Evolutionary conservation across 139 green algal species (phyloP), one percentile per base, ranked within the genome.

Genomic region (Chlorella sp.): DNA sequence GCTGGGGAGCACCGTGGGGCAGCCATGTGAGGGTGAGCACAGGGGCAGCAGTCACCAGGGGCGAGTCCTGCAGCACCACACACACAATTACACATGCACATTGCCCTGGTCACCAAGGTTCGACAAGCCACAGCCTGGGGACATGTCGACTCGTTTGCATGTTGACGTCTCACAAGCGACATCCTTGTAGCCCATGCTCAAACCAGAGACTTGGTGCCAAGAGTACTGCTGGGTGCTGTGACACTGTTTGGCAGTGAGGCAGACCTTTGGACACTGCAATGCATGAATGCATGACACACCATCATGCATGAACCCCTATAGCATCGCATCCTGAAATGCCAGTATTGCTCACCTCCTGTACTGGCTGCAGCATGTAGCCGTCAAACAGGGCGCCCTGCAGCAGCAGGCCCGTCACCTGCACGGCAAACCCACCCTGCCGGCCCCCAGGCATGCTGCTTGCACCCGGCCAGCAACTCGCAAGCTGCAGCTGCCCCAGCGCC

Each of bases 401-500:
- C 34, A 75, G 71, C 77, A 74, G 67, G 1, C 62, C 68, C 5
- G 36, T 62, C 22, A 74, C 72, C 69, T 77, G 70, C 42, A 55
- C 42, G 17, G 17, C 42, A 26, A 55, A 55, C 17, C 42, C 10
- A 55, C 10, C 10, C 42, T 17, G 42, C 42, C 10, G 10, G 17
- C 42, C 42, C 17, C 10, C 42, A 55, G 10, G 10, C 10, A 55
- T 17, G 10, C 42, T 55, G 10, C 17, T 17, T 10, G 42, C 42
- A 55, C 10, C 10, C 17, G 1, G n/a, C 87, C 87, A 92, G 65
- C 67, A 76, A 24, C 80, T 90, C 27, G 80, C 78, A 29, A 93
- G 71, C 75, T 82, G 80, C 4, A 95, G 80, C 35, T 60, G 69
- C 70, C 90, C 84, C 69, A 95, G 82, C 23, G 81, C 31, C 22